Evolutionary conservation across 768 basidiomycete species (phyloP), one percentile per base, ranked within the genome.

Genomic region (Boletus rubropictus): DNA sequence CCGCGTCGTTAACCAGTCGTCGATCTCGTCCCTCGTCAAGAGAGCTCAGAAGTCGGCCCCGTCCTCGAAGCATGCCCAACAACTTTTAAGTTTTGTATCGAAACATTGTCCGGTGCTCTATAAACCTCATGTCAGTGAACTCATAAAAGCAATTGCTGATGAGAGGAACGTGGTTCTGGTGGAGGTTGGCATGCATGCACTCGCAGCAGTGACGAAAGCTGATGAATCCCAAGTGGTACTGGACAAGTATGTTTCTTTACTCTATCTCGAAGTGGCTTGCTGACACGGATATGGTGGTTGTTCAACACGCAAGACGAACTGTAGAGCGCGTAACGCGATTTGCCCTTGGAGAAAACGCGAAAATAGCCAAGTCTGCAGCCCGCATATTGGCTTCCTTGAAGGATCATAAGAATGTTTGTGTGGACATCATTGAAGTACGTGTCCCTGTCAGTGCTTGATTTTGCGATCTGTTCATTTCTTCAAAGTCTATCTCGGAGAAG

Each of bases 281-380:
- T 42, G 38, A 51, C 39, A 10, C 32, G n/a, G 10, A 12, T 7
- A 7, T 20, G 10, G 21, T 33, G 31, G 12, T 18, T 18, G 12
- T 43, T 42, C 14, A 15, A 29, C 18, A 45, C 37, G 52, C 10
- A 49, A 91, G 88, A 60, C 78, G 82, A 29, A 81, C 81, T 1
- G 65, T 80, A 10, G 87, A 92, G 22, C 74, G 82, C 14, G 71
- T 87, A 11, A 68, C 67, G 42, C 76, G 78, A 34, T 77, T 80
- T 53, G 84, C 78, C 0, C 56, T 82, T 25, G 79, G 79, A 21
- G 73, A 78, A 4, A 77, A 85, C 43, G 69, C 72, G 21, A 75
- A 78, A 18, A 80, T 84, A 51, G 86, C 90, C 17, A 97, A 97
- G 63, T 94, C 89, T 63, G 87, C 91, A 1, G 81, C 88, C 3